Evolutionary conservation across 805 yeast species (phyloP).

Genomic region (Helenozyma baotianmanensis): DNA sequence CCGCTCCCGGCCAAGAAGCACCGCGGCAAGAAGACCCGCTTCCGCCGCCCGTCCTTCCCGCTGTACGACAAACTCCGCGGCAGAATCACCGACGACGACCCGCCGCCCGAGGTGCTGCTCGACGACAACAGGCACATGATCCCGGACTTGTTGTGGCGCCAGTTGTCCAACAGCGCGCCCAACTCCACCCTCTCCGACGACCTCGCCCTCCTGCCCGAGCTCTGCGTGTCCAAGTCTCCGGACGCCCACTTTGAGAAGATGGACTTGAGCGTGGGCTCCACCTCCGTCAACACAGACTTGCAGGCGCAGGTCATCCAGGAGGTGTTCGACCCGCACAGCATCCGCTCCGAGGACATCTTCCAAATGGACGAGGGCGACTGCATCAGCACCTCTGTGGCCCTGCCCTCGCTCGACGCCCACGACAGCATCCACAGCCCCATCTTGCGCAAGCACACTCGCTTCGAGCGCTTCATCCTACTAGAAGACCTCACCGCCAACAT

Average conservation of each 20-base stretch:
- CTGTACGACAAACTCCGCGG: too few relatives aligned
- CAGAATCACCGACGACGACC: slow-evolving; percentile 19
- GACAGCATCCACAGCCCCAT: not conserved
- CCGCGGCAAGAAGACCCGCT: not conserved
- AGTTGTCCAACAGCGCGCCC: slow-evolving; percentile 42
- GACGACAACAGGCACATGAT: slow-evolving; percentile 91
- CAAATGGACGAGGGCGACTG: slow-evolving; percentile 44
- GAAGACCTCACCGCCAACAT: slow-evolving; percentile 88
- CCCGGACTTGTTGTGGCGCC: slow-evolving; percentile 72
- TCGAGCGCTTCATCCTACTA: slow-evolving; percentile 77
- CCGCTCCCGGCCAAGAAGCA: not conserved
- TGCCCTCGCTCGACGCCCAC: slow-evolving; percentile 12
- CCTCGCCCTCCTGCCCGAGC: slow-evolving; percentile 4
- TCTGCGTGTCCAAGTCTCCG: slow-evolving; percentile 2
- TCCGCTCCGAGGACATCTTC: slow-evolving; percentile 36
- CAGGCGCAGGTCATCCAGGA: slow-evolving; percentile 37
- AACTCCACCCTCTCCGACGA: slow-evolving; percentile 9
- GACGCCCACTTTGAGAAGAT: slow-evolving; percentile 9
- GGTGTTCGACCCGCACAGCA: slow-evolving; percentile 37
- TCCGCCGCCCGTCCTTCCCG: slow-evolving; percentile 4
- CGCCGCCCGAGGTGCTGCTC: slow-evolving; percentile 76
- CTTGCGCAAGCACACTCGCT: slow-evolving; percentile 44
- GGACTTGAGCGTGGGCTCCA: slow-evolving; percentile 25
- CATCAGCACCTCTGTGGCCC: too few relatives aligned
- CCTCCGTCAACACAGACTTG: slow-evolving; percentile 34